A percentile compares a stretch with the other conserved stretches of the same genome.
Evolutionary conservation across 345 rosid species (phyloP).

Genomic region (Rhizophora apiculata): DNA sequence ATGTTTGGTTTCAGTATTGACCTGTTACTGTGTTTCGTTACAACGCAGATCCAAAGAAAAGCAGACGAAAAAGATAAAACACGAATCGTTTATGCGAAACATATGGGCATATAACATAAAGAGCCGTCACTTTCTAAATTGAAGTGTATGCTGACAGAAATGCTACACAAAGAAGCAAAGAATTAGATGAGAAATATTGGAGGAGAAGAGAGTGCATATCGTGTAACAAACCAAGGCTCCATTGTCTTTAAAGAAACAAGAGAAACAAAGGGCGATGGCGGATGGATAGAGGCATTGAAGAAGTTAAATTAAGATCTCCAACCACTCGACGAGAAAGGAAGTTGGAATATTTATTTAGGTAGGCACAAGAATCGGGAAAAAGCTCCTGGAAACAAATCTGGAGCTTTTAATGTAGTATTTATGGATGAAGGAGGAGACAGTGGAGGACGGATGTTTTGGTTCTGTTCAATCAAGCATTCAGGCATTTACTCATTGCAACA

Average conservation of each 20-base stretch:
- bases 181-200: not conserved
- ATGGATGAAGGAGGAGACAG: conserved; percentile 16
- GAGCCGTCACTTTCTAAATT: not conserved
- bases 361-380: conserved; percentile 37
- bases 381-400: conserved; percentile 29
- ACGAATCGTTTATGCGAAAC: not conserved
- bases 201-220: not conserved
- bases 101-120: not conserved
- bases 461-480: conserved; percentile 14
- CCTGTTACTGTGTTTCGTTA: not conserved
- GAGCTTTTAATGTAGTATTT: conserved; percentile 37
- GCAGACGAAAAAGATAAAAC: not conserved
- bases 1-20: not conserved
- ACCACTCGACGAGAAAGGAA: conserved; percentile 39
- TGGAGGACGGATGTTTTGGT: conserved; percentile 30
- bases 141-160: not conserved
- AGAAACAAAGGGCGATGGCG: not conserved
- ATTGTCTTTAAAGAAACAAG: not conserved
- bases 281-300: conserved; percentile 25
- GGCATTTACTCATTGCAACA: not conserved
- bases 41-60: not conserved
- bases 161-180: not conserved
- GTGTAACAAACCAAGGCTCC: not conserved
- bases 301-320: conserved; percentile 38
- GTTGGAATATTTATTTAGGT: conserved; percentile 39